Base-by-base conservation (phyloP, 768 basidiomycete species). In the Russula lepida region DNA sequence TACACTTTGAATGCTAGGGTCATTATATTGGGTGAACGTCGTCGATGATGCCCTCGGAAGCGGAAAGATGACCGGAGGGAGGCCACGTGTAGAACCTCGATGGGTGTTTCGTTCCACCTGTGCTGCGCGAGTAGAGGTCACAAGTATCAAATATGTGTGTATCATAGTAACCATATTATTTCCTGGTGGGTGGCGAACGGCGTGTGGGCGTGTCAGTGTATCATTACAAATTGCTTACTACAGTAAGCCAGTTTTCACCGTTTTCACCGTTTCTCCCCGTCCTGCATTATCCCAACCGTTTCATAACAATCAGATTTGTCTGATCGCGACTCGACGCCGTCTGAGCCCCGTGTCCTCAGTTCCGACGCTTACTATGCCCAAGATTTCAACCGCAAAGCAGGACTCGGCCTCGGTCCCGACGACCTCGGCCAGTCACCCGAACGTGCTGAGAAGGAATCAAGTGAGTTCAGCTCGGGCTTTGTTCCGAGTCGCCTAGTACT, bases 361-460 rank as follows among this genome's bases (percentile, higher is more conserved):
- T 37, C 32, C 27, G 41, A 37, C 46, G 35, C 27, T 37, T 60
- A 48, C 23, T 7, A 66, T 66, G 65, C 65, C 65, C 37, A 66
- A 66, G 55, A 39, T 58, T 30, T 35, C 52, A 30, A 58, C 48
- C 5, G 9, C 41, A 1, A 66, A 66, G 41, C 51, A 48, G 28
- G 63, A 57, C 56, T 64, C 65, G 59, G 63, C 43, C 56, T 58
- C 65, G 63, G 64, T 59, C 64, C 56, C 62, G 62, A 64, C 54
- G 33, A 56, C 33, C 59, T 55, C 59, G 59, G 55, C 9, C 51
- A 54, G 17, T 49, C 64, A 66, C 54, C 66, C 66, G 37, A 65
- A 61, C 30, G 66, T 66, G 15, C 51, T 66, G 55, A 66, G 65
- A 60, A 65, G 74, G 54, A 74, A 74, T 61, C 72, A 74, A 64